Evolutionary conservation across 2,329 filamentous ascomycete genomes (phyloP).

Genomic region (Tolypocladium ovalisporum): DNA sequence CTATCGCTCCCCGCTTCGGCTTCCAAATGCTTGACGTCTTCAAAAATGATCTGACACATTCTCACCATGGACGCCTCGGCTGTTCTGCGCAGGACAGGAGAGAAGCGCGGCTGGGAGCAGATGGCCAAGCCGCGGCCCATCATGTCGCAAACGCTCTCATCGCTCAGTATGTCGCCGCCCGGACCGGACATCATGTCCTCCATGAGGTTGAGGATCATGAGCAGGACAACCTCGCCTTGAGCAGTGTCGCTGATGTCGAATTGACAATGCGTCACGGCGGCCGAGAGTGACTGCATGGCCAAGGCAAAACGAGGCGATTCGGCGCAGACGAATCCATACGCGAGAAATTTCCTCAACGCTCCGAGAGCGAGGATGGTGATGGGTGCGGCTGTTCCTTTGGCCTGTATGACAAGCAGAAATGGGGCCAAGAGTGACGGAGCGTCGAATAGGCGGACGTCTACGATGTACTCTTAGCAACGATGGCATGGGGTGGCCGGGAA

Average conservation of each 20-base stretch:
- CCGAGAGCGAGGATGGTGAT: constrained; percentile 92
- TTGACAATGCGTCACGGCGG: constrained; percentile 92
- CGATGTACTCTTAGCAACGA: neutral
- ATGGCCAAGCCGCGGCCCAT: constrained; percentile 97
- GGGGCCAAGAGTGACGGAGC: constrained; percentile 82
- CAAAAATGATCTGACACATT: constrained; percentile 98
- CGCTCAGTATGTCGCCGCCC: constrained; percentile 84
- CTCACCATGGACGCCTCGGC: constrained; percentile 96
- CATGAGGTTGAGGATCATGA: constrained; percentile 95
- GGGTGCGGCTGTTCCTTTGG: constrained; percentile 88
- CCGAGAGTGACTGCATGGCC: constrained; percentile 89
- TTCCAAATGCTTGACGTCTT: constrained; percentile 79
- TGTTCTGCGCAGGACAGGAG: constrained; percentile 78
- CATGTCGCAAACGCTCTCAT: constrained; percentile 98
- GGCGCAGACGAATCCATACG: constrained; percentile 81
- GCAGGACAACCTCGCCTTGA: constrained; percentile 87
- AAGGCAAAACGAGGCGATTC: constrained; percentile 78
- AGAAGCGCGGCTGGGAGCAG: constrained; percentile 87
- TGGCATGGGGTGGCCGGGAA: neutral
- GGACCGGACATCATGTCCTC: constrained; percentile 95
- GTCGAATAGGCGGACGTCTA: constrained; percentile 81
- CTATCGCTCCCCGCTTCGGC: constrained; percentile 59
- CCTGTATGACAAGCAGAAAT: constrained; percentile 92
- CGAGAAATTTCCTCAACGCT: constrained; percentile 91
- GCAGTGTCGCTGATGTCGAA: constrained; percentile 95